phyloP scores from a whole-genome alignment of 768 basidiomycete species.

The Xerocomellus amylosporus region DNA sequence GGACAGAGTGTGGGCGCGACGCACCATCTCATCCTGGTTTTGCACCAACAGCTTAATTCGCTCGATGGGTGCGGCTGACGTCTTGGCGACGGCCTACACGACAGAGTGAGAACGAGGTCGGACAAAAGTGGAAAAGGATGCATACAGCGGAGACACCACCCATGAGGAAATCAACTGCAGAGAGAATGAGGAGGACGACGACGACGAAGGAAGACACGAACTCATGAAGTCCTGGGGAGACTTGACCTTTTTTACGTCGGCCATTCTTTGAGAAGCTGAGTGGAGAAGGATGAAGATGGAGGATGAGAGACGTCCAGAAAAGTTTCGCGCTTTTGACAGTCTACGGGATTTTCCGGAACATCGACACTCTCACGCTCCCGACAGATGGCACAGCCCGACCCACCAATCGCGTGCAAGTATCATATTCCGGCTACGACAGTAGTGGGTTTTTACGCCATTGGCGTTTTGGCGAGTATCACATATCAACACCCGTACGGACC shows the following conservation, averaged over 20 bases:
- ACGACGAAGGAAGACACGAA: constrained; percentile 26
- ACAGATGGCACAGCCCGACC: constrained; percentile 16
- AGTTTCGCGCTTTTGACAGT: constrained; percentile 45
- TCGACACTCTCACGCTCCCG: constrained; percentile 26
- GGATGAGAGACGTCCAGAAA: constrained; percentile 45
- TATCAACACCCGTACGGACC: too few species aligned
- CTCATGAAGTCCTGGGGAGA: constrained; percentile 87
- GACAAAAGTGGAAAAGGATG: constrained; percentile 9
- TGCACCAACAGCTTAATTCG: constrained; percentile 98
- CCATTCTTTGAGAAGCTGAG: constrained; percentile 65
- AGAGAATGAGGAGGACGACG: constrained; percentile 14
- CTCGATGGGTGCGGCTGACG: constrained; percentile 98
- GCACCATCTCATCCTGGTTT: constrained; percentile 99
- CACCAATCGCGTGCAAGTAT: constrained; percentile 5
- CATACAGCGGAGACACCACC: constrained; percentile 90
- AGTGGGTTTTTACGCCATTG: too few species aligned
- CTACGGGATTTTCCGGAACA: constrained; percentile 33
- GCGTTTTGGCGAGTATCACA: too few species aligned
- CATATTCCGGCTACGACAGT: too few species aligned
- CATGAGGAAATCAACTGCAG: constrained; percentile 88
- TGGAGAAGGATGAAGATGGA: constrained; percentile 44
- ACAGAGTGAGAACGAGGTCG: constrained; percentile 18
- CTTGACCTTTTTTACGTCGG: constrained; percentile 83
- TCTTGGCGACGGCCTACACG: constrained; percentile 92
- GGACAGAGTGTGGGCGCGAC: constrained; percentile 14